Evolutionary conservation across 2,329 filamentous ascomycete species (phyloP).

Genomic region (Raffaelea arxii): DNA sequence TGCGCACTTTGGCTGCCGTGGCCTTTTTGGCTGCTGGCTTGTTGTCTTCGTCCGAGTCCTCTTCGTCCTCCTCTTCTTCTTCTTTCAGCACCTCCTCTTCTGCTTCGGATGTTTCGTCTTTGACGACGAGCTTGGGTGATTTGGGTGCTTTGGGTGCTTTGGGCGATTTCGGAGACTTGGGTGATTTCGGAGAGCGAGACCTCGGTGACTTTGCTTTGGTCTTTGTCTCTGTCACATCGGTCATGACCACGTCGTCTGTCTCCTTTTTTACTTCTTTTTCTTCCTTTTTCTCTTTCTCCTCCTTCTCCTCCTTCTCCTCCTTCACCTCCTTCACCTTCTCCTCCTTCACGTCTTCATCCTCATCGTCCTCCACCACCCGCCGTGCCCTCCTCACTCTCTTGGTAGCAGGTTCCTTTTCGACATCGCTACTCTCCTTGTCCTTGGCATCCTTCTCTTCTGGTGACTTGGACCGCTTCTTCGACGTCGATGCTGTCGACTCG

Average conservation of each 20-base stretch:
- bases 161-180: conserved; percentile 16
- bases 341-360: conserved; percentile 28
- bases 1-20: conserved; percentile 61
- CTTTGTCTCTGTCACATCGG: no score
- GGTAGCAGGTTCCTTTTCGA: conserved; percentile 44
- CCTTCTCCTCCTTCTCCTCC: conserved; percentile 2
- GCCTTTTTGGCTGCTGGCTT: conserved; percentile 52
- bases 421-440: conserved; percentile 11
- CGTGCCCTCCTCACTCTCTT: conserved; percentile 45
- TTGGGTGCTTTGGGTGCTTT: conserved; percentile 15
- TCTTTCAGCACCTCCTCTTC: conserved; percentile 35
- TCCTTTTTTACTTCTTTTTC: neutral
- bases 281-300: neutral
- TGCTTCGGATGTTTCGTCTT: conserved; percentile 4
- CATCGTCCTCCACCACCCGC: conserved; percentile 41
- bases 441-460: conserved; percentile 4
- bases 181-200: conserved; percentile 14
- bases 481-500: conserved; percentile 16
- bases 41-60: conserved; percentile 16
- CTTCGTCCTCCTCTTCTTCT: conserved; percentile 45
- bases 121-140: neutral
- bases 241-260: conserved; percentile 24
- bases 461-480: conserved; percentile 12
- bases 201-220: no score
- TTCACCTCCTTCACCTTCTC: neutral